Evolutionary conservation across 306 rosid species (phyloP).

Genomic region (Glycine soja): DNA sequence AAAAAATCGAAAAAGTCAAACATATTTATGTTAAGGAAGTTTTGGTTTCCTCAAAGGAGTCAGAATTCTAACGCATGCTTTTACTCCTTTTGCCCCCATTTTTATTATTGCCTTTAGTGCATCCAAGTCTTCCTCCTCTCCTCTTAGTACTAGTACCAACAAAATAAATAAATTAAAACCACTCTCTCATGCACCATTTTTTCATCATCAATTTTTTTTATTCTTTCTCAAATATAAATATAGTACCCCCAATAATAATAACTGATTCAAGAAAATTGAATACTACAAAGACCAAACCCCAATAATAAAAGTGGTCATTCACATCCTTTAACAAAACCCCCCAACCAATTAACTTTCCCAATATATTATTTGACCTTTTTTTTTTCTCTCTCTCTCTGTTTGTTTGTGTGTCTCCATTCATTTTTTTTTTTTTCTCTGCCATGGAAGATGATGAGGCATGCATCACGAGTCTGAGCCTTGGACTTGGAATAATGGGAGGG

Average conservation of each 20-base stretch:
- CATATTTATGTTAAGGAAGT: slow-evolving; percentile 46
- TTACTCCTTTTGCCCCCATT: slow-evolving; percentile 46
- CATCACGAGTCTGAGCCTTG: slow-evolving; percentile 58
- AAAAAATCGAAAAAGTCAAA: slow-evolving; percentile 48
- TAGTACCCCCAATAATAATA: slow-evolving; percentile 36
- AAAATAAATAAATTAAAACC: background rate
- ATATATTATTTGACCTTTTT: slow-evolving; percentile 51
- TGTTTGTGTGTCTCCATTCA: background rate
- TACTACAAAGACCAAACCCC: slow-evolving; percentile 47
- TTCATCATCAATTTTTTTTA: no score
- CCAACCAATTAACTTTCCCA: slow-evolving; percentile 42
- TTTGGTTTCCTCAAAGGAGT: slow-evolving; percentile 69
- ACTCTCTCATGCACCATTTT: slow-evolving; percentile 26
- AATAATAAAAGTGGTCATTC: slow-evolving; percentile 39
- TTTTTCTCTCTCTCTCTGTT: slow-evolving; percentile 31
- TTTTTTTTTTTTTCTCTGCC: slow-evolving; percentile 12
- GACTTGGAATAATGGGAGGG: slow-evolving; percentile 55
- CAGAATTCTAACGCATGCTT: slow-evolving; percentile 62
- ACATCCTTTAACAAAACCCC: slow-evolving; percentile 15
- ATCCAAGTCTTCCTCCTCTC: slow-evolving; percentile 12
- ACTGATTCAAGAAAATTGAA: slow-evolving; percentile 50
- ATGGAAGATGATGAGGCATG: slow-evolving; percentile 59
- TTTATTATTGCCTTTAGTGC: slow-evolving; percentile 41
- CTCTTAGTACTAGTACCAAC: background rate
- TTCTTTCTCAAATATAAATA: background rate